These are phyloP conservation scores for Sporothrix brunneoviolacea DNA, from an alignment of 2,329 filamentous ascomycete genomes.

Conservation along the genomic window DNA sequence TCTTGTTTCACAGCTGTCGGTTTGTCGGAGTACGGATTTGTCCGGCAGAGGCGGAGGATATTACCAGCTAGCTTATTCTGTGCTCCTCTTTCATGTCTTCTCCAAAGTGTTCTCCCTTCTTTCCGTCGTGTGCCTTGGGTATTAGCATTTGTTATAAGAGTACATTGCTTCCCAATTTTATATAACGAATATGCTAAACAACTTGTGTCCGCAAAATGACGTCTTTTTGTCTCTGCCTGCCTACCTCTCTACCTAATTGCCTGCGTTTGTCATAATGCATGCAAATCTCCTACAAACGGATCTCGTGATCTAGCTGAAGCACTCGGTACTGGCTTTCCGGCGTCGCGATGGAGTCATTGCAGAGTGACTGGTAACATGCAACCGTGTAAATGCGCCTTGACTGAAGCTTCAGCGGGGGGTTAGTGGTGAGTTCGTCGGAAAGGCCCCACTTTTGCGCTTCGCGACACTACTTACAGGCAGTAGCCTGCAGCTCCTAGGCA, in stretches of 20 bases:
- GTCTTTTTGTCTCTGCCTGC: not conserved
- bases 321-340: too few relatives aligned
- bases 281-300: too few relatives aligned
- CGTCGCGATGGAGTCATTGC: too few relatives aligned
- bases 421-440: too few relatives aligned
- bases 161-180: constrained; percentile 5
- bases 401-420: too few relatives aligned
- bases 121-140: constrained; percentile 6
- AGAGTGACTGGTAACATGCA: too few relatives aligned
- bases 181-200: not conserved
- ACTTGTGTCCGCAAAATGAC: too few relatives aligned
- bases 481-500: not conserved
- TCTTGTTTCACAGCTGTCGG: not conserved
- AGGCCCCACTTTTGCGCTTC: not conserved
- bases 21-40: constrained; percentile 9
- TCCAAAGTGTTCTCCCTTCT: not conserved
- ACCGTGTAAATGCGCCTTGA: too few relatives aligned
- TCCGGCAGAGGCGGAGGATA: constrained; percentile 5
- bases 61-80: not conserved
- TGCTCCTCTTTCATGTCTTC: not conserved
- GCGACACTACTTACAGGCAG: too few relatives aligned
- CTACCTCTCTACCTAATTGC: not conserved
- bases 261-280: not conserved
- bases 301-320: too few relatives aligned
- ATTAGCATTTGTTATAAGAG: constrained; percentile 10